Evolutionary conservation across 2,329 filamentous ascomycete species (phyloP), one percentile per base, ranked within the genome.

Genomic region (Diaporthe citriasiana): DNA sequence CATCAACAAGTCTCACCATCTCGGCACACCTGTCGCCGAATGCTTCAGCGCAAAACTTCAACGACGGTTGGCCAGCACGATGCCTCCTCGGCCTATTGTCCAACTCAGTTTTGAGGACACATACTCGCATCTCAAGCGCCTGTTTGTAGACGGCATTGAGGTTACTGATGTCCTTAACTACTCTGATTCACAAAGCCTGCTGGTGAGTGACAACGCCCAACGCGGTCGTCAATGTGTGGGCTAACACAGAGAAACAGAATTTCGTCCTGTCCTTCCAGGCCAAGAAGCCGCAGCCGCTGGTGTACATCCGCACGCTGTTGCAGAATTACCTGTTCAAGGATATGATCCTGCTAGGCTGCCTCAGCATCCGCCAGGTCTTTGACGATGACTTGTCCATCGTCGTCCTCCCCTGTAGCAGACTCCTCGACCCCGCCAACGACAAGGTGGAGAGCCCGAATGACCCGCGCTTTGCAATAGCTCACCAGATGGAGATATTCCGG

Each of bases 21-120:
- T 96, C 3, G 93, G 91, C 0, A 91, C 87, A 68, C 82, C 90
- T 0, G 91, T 97, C 0, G 89, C 92, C 0, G 91, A 92, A n/a
- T 91, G 95, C 0, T 98, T 98, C 82, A 98, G 95, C 78, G 90
- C 91, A 33, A 97, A 98, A 80, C 89, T 98, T 50, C 97, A 99
- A 81, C 90, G 95, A n/a, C 93, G 93, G 76, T 87, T 99, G 42
- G 95, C 97, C 0, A 98, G 95, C 78, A 98, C 95, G 0, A 95
- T 98, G 79, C 97, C 97, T 5, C 97, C 97, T 10, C 90, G 96
- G 12, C 95, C 96, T 0, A 96, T 98, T 78, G 94, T 98, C 15
- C 89, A 94, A 70, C 86, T 95, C 3, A 90, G 89, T 35, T 93
- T 94, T 77, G 89, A 92, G 19, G 92, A 94, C 78, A 93, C 95